Base-by-base conservation (phyloP, 2,329 filamentous ascomycete species). In the Claviceps africana region DNA sequence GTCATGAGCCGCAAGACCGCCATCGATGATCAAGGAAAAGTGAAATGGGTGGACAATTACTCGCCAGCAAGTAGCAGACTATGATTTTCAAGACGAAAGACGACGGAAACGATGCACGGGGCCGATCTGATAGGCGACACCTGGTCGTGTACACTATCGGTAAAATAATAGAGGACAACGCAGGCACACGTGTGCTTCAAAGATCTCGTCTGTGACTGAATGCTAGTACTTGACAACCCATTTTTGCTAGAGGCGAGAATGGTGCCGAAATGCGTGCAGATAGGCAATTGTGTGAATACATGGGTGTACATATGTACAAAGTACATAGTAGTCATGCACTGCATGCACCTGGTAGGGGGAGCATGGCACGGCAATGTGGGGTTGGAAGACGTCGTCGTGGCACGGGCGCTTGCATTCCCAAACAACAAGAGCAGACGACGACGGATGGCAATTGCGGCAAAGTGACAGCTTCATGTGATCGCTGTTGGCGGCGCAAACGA, bases 1-100 rank as follows among this genome's bases (percentile, higher is more conserved):
- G 81, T 90, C 30, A 59, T 89, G 56, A 62, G 65, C 28, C 76
- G 86, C 61, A 86, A 81, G 65, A 83, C 81, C 10, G 66, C 58
- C 31, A 63, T 64, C n/a, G 68, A 71, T 35, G 63, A 63, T 11
- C 60, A 73, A 37, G 78, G 72, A 52, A 68, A 69, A 55, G 69
- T 65, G 3, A 58, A 59, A 51, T 75, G 73, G 72, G 33, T 64
- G 13, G 55, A 51, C 39, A 61, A 62, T 25, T 63, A 67, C 53
- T 50, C 56, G 31, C 44, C 51, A 35, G 43, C 65, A n/a, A 58
- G 59, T 50, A 69, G 67, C 61, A 62, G 63, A 54, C 53, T 70
- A 55, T 67, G 61, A 58, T 57, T 50, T 39, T 5, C 15, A 25
- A 48, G n/a, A 50, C 6, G 19, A 28, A 31, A 11, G 15, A 37